Conservation (phyloP, 2,329 filamentous ascomycete genomes). For the Pseudogymnoascus sp. region DNA sequence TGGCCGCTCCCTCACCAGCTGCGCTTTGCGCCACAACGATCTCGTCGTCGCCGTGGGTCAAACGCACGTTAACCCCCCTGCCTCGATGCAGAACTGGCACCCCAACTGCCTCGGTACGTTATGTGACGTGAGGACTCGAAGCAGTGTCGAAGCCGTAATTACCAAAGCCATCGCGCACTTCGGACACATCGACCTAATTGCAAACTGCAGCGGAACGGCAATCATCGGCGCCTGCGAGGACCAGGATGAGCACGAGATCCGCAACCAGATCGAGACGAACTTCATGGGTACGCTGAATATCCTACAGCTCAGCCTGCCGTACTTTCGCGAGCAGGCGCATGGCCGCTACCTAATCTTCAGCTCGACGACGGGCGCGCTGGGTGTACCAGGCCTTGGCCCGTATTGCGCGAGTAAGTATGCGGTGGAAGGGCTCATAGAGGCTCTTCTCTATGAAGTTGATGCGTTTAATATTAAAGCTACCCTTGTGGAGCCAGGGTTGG, state of each 20-base stretch:
- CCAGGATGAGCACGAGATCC: slow-evolving; percentile 89
- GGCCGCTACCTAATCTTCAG: slow-evolving; percentile 94
- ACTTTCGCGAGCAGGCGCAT: slow-evolving; percentile 67
- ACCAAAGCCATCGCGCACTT: slow-evolving; percentile 65
- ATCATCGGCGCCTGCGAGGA: slow-evolving; percentile 95
- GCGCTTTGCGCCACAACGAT: slow-evolving; percentile 72
- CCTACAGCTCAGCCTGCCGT: slow-evolving; percentile 77
- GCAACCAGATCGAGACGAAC: slow-evolving; percentile 96
- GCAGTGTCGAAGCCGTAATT: slow-evolving; percentile 68
- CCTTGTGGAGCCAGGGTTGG: slow-evolving; percentile 82
- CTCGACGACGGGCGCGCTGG: slow-evolving; percentile 83
- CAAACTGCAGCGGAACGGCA: slow-evolving; percentile 90
- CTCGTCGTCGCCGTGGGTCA: slow-evolving; percentile 80
- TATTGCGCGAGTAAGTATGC: slow-evolving; percentile 98
- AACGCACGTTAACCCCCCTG: slow-evolving; percentile 65
- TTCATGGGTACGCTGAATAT: slow-evolving; percentile 95
- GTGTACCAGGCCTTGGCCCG: slow-evolving; percentile 83
- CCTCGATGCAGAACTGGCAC: slow-evolving; percentile 65
- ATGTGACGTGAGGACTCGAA: slow-evolving; percentile 79
- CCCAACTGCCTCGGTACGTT: slow-evolving; percentile 69
- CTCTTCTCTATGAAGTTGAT: slow-evolving; percentile 93
- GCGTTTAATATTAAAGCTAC: slow-evolving; percentile 88
- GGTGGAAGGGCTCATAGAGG: slow-evolving; percentile 89
- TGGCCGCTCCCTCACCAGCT: slow-evolving; percentile 81
- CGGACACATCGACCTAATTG: slow-evolving; percentile 78